Base-by-base conservation (phyloP, 1,284 basidiomycete species). In the Trichosporon inkin region DNA sequence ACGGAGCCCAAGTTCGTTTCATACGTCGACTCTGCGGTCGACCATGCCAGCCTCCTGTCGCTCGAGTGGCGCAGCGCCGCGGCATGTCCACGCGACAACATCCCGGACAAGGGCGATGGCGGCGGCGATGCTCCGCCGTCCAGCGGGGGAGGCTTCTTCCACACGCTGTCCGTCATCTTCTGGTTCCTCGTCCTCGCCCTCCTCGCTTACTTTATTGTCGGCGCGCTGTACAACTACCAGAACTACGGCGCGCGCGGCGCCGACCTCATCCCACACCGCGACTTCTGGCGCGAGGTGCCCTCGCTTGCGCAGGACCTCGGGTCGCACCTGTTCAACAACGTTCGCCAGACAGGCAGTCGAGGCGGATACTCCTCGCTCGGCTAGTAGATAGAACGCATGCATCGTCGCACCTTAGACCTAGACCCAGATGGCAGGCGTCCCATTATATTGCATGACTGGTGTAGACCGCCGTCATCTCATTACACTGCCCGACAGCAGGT, bases 261-360 rank as follows among this genome's bases (percentile, higher is more conserved):
- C 71, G 78, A 80, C 53, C 71, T 78, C 3, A 60, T 80, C 10
- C 78, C 78, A 0, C 78, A 80, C 63, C 73, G 76, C 37, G 76
- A 78, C 60, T 80, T 80, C 65, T 80, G 78, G 78, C 65, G 73
- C 35, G 78, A 79, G 51, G 62, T 79, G 19, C 78, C 78, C 6
- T 58, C 62, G 6, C 63, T 78, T 28, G 36, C 71, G 8, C 55
- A 62, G n/a, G 76, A 79, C 61, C 68, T 80, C 3, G 68, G 70
- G 22, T 58, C 65, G 2, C 77, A 78, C 58, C 36, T 79, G 2
- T 67, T 74, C 8, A 61, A 70, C 11, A 71, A 70, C 19, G 58
- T 77, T 14, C 61, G 76, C 34, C 69, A 68, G 22, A 39, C 62
- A 10, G 64, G 68, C 11, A 62, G 68, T 14, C 54, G 73, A 55